phyloP scores from a whole-genome alignment of 2,329 filamentous ascomycete species.

The Penicillium brevicompactum region DNA sequence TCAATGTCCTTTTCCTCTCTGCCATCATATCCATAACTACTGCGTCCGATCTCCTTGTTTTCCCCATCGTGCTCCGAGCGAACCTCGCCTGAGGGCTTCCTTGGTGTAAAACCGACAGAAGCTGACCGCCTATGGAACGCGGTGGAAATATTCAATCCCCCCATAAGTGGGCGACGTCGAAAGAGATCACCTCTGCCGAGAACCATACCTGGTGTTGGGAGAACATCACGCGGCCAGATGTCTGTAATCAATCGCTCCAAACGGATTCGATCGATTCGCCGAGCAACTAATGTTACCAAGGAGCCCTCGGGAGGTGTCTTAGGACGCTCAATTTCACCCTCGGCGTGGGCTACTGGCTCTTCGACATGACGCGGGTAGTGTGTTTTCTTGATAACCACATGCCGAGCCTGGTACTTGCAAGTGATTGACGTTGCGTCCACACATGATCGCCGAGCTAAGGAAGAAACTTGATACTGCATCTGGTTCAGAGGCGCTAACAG shows the following conservation, averaged over 20 bases:
- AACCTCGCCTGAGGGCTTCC: conserved; percentile 13
- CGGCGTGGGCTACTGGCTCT: conserved; percentile 45
- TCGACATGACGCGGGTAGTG: conserved; percentile 64
- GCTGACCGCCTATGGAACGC: conserved; percentile 73
- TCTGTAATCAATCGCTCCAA: conserved; percentile 74
- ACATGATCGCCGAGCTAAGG: conserved; percentile 60
- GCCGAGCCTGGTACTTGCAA: conserved; percentile 67
- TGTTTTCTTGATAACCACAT: conserved; percentile 87
- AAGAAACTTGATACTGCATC: conserved; percentile 72
- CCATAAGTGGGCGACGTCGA: conserved; percentile 76
- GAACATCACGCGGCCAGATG: conserved; percentile 77
- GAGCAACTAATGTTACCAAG: conserved; percentile 71
- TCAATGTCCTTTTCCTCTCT: conserved; percentile 17
- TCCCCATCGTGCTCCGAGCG: conserved; percentile 14
- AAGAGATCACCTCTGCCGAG: conserved; percentile 69
- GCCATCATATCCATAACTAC: conserved; percentile 14
- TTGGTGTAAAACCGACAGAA: conserved; percentile 52
- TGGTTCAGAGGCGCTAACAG: conserved; percentile 74
- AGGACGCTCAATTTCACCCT: conserved; percentile 69
- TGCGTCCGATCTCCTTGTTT: conserved; percentile 14
- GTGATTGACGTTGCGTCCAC: conserved; percentile 78
- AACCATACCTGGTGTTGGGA: conserved; percentile 83
- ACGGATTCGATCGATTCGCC: conserved; percentile 73
- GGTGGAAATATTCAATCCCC: conserved; percentile 79
- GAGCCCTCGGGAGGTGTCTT: conserved; percentile 74